Evolutionary conservation across 495 filamentous ascomycete genomes (phyloP).

Genomic region (Hypoxylon crocopeplum): DNA sequence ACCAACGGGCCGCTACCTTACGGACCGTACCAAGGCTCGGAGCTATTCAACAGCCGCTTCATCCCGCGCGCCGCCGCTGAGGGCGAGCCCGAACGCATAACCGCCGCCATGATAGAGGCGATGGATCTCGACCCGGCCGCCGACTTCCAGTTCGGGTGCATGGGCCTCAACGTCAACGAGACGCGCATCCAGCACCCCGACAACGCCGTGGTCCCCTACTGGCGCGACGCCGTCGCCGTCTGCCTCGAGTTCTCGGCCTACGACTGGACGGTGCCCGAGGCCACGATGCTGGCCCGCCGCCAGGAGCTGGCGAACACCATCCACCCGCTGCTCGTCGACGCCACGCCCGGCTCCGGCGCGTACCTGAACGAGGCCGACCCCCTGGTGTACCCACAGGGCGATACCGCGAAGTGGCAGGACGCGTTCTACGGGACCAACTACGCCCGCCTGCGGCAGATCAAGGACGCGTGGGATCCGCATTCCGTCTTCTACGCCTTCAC

Average conservation of each 20-base stretch:
- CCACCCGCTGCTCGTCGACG: conserved; percentile 42
- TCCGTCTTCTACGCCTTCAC: not conserved
- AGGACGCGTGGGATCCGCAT: conserved; percentile 59
- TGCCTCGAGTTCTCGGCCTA: conserved; percentile 24
- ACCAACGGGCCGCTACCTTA: no score
- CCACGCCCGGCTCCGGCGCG: conserved; percentile 46
- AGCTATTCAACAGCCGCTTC: no score
- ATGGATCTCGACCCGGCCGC: not conserved
- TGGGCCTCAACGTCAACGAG: not conserved
- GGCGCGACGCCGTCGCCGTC: conserved; percentile 31
- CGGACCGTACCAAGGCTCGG: no score
- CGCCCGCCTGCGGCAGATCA: conserved; percentile 48
- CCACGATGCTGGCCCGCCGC: conserved; percentile 37
- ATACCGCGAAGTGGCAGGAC: conserved; percentile 57
- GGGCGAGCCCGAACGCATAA: not conserved
- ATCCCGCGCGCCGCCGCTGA: no score
- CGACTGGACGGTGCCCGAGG: conserved; percentile 5
- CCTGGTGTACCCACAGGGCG: no score
- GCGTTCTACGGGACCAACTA: conserved; percentile 62
- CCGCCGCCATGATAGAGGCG: not conserved
- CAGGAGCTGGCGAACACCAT: conserved; percentile 31
- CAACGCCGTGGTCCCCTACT: conserved; percentile 53
- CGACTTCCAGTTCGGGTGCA: not conserved
- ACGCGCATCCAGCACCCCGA: conserved; percentile 2
- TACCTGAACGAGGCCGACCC: conserved; percentile 60